Conservation (phyloP, 2,329 filamentous ascomycete species). For the Diaporthe velutina region DNA sequence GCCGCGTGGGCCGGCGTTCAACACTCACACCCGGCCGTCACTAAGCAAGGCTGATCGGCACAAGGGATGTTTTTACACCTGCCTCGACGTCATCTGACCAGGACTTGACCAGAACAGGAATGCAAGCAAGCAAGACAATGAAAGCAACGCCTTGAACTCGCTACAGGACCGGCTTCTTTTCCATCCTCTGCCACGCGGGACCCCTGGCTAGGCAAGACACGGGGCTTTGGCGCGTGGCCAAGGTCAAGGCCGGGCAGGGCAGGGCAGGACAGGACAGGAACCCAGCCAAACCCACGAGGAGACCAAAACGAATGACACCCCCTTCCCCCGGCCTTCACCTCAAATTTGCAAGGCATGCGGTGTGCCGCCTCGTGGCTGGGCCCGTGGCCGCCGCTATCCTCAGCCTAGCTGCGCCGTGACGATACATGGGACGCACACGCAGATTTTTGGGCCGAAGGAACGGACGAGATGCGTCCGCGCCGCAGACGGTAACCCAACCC, state of each 20-base stretch:
- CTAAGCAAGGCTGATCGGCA: neutral
- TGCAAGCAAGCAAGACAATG: neutral
- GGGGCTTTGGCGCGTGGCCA: neutral
- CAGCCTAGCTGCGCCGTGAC: slow-evolving; percentile 16
- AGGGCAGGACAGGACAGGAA: neutral
- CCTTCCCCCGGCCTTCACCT: neutral
- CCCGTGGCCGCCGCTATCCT: neutral
- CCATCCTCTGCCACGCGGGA: neutral
- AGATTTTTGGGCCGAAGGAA: slow-evolving; percentile 14
- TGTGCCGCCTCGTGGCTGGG: slow-evolving; percentile 2
- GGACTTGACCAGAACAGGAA: neutral
- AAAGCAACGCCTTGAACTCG: neutral
- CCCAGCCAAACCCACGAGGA: slow-evolving; percentile 1
- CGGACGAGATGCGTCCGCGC: slow-evolving; percentile 4
- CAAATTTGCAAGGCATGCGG: neutral
- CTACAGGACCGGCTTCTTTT: neutral
- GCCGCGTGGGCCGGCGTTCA: neutral
- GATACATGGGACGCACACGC: neutral
- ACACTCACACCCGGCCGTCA: neutral
- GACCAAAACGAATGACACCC: neutral
- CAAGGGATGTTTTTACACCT: neutral
- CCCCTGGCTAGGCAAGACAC: slow-evolving; percentile 18
- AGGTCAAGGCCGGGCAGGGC: neutral
- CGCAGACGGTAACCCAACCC: slow-evolving; percentile 20
- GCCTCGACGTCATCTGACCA: neutral